Evolutionary conservation across 805 yeast species (phyloP).

Genomic region (Brettanomyces nanus): DNA sequence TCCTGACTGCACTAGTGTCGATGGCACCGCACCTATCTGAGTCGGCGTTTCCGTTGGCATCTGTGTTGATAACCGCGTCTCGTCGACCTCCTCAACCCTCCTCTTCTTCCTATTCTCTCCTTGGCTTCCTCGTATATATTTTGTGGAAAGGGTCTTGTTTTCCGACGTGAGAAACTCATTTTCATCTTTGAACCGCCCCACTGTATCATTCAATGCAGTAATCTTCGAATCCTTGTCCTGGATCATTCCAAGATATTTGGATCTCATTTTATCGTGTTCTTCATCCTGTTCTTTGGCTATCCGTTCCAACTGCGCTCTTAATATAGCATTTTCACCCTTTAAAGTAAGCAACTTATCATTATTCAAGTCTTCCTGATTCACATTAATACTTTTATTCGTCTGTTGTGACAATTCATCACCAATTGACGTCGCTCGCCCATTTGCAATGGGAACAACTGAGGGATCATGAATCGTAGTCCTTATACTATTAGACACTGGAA

Average conservation of each 20-base stretch:
- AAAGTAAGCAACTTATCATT: conserved; percentile 34
- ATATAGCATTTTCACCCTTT: conserved; percentile 73
- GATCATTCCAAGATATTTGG: conserved; percentile 14
- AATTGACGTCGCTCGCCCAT: background rate
- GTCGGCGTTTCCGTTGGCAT: background rate
- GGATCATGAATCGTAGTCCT: background rate
- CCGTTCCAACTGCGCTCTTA: conserved; percentile 54
- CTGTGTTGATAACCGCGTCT: background rate
- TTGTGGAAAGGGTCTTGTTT: conserved; percentile 26
- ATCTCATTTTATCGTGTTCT: conserved; percentile 32
- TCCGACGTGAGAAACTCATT: conserved; percentile 47
- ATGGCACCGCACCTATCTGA: conserved; percentile 1
- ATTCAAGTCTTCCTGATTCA: too few species aligned
- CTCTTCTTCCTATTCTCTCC: conserved; percentile 18
- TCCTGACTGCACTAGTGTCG: background rate
- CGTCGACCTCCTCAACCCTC: conserved; percentile 7
- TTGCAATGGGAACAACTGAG: background rate
- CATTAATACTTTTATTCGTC: too few species aligned
- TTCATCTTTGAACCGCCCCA: conserved; percentile 43
- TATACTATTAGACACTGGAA: background rate
- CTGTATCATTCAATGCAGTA: conserved; percentile 22
- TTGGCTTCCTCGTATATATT: too few species aligned
- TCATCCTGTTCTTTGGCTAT: conserved; percentile 29
- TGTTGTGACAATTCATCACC: background rate
- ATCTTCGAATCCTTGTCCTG: conserved; percentile 18